phyloP scores from a whole-genome alignment of 2,329 filamentous ascomycete genomes.

The Blumeria hordei region DNA sequence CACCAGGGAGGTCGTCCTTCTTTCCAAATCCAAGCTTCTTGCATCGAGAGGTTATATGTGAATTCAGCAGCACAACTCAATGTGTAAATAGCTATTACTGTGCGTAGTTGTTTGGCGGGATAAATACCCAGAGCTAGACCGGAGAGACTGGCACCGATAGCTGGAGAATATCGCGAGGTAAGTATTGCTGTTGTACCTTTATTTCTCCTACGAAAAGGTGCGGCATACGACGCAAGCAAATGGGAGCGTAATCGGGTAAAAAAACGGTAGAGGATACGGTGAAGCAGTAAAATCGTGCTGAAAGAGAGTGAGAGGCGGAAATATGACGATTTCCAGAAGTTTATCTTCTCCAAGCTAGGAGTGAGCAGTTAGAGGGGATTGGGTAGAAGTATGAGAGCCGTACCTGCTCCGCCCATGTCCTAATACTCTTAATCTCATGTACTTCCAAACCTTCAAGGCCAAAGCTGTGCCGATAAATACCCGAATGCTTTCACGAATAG shows the following conservation, averaged over 20 bases:
- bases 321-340: constrained; percentile 30
- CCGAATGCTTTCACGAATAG: constrained; percentile 44
- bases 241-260: constrained; percentile 56
- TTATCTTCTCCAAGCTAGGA: not conserved
- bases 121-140: constrained; percentile 63
- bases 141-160: constrained; percentile 71
- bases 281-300: constrained; percentile 65
- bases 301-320: constrained; percentile 61
- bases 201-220: constrained; percentile 62
- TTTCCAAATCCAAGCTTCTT: constrained; percentile 40
- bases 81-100: constrained; percentile 61
- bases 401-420: constrained; percentile 15
- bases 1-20: constrained; percentile 59
- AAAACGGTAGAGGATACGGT: constrained; percentile 77
- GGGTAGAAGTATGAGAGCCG: constrained; percentile 1
- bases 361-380: not conserved
- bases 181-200: constrained; percentile 49
- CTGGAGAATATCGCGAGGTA: constrained; percentile 65
- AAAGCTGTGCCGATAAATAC: constrained; percentile 41
- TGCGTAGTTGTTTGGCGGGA: constrained; percentile 42
- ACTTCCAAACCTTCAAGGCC: constrained; percentile 36
- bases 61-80: constrained; percentile 69
- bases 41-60: constrained; percentile 60
- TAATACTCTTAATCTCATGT: constrained; percentile 22
- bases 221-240: constrained; percentile 55